A percentile compares a stretch with the other conserved stretches of the same genome.
Conservation (phyloP, 371 early-diverging fungal species). For the Lichtheimia ornata region DNA sequence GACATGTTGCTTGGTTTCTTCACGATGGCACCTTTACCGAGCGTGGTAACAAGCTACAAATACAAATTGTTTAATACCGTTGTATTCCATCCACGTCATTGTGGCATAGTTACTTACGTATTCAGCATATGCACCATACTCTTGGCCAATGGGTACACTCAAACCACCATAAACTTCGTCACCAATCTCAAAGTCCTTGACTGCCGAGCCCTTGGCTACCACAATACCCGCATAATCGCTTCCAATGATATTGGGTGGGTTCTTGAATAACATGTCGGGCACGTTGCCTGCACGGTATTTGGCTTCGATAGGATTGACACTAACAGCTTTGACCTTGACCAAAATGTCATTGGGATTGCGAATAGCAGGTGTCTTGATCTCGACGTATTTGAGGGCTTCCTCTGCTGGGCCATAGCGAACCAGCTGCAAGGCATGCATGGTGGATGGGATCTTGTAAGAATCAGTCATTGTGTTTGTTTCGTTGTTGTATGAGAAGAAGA, state of each 20-base stretch:
- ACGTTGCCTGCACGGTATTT: slow-evolving; percentile 43
- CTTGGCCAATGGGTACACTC: slow-evolving; percentile 11
- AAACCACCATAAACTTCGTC: slow-evolving; percentile 57
- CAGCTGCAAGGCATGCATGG: slow-evolving; percentile 43
- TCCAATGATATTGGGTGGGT: slow-evolving; percentile 33
- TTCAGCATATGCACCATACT: slow-evolving; percentile 47
- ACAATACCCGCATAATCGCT: slow-evolving; percentile 52
- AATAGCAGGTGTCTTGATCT: slow-evolving; percentile 29
- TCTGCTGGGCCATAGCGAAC: slow-evolving; percentile 27
- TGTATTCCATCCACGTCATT: too few relatives aligned
- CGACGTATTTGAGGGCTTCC: slow-evolving; percentile 31
- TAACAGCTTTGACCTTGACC: slow-evolving; percentile 57
- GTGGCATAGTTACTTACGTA: slow-evolving; percentile 20
- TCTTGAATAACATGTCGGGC: not conserved
- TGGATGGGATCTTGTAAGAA: slow-evolving; percentile 27
- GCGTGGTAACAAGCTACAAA: slow-evolving; percentile 14
- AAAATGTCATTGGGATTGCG: slow-evolving; percentile 40
- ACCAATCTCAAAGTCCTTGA: slow-evolving; percentile 41
- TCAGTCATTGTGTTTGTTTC: slow-evolving; percentile 19
- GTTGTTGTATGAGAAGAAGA: not conserved
- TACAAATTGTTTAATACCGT: too few relatives aligned
- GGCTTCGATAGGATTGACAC: slow-evolving; percentile 68
- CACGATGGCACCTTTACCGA: slow-evolving; percentile 31
- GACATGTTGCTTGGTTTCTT: slow-evolving; percentile 47
- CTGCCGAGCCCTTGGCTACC: slow-evolving; percentile 37